These are phyloP conservation scores for Botryotinia convoluta DNA, from an alignment of 2,329 filamentous ascomycete genomes.

Conservation along the genomic window DNA sequence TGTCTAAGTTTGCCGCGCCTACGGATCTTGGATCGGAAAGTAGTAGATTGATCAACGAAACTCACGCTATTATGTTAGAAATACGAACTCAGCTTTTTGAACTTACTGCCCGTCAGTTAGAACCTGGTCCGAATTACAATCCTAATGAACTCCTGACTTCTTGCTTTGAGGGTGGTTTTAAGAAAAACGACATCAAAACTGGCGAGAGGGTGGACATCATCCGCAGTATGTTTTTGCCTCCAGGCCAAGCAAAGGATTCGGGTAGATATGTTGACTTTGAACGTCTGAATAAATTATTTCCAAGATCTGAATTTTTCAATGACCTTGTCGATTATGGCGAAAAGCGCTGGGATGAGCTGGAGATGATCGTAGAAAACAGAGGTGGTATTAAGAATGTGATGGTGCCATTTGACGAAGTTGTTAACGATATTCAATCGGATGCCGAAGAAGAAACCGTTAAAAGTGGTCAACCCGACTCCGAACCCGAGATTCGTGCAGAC, in stretches of 20 bases:
- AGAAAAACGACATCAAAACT: background rate
- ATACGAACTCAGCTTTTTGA: constrained; percentile 56
- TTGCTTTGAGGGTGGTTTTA: background rate
- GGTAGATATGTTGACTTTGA: constrained; percentile 43
- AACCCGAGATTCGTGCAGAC: constrained; percentile 20
- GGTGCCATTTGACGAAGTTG: constrained; percentile 38
- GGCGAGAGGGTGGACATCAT: constrained; percentile 40
- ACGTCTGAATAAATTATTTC: constrained; percentile 45
- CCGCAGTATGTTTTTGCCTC: constrained; percentile 36
- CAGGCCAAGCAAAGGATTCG: constrained; percentile 35
- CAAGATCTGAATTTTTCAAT: constrained; percentile 49
- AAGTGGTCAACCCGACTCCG: background rate
- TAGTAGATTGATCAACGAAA: constrained; percentile 43
- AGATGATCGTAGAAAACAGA: constrained; percentile 41
- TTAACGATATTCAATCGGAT: constrained; percentile 36
- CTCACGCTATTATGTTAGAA: constrained; percentile 50
- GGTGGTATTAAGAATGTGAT: constrained; percentile 42
- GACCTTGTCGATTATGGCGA: constrained; percentile 48
- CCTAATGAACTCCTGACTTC: constrained; percentile 37
- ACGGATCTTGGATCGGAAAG: constrained; percentile 34
- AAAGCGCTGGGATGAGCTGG: constrained; percentile 46
- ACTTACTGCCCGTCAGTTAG: constrained; percentile 40
- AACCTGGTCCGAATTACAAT: constrained; percentile 38
- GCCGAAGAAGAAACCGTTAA: background rate
- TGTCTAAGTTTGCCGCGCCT: constrained; percentile 33